These are phyloP conservation scores for Scedosporium apiospermum DNA, from an alignment of 2,329 filamentous ascomycete species.

Conservation along the genomic window DNA sequence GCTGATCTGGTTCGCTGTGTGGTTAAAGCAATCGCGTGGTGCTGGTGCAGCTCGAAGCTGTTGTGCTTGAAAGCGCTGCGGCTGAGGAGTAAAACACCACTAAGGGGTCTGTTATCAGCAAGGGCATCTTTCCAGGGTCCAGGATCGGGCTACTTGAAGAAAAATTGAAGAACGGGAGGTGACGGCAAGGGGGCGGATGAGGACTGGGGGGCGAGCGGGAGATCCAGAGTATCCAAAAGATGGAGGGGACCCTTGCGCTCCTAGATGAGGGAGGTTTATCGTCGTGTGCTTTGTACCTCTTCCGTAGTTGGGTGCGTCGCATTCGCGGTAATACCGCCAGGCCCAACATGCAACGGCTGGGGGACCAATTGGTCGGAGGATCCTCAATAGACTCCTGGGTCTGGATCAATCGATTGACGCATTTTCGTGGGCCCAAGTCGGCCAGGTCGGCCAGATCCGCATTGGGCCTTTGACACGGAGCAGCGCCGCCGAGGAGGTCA, in stretches of 20 bases:
- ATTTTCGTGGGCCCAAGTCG: too few species aligned
- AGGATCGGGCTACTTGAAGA: neutral
- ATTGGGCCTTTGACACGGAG: too few species aligned
- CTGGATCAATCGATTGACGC: too few species aligned
- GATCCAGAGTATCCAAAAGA: neutral
- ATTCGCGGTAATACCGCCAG: neutral
- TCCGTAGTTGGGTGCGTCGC: neutral
- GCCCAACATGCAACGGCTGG: neutral
- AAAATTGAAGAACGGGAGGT: neutral
- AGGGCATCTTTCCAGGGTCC: neutral
- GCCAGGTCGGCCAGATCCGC: too few species aligned
- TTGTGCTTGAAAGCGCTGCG: neutral
- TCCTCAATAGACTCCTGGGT: neutral
- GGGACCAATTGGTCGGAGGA: neutral
- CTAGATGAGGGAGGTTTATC: neutral
- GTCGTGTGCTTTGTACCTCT: neutral
- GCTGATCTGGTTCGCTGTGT: neutral
- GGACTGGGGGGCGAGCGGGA: neutral
- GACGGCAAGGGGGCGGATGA: neutral
- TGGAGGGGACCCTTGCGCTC: neutral
- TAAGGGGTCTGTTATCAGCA: neutral
- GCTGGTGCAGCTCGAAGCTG: neutral
- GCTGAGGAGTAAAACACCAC: neutral
- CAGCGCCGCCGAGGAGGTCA: too few species aligned
- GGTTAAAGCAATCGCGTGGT: too few species aligned